Base-by-base conservation (phyloP, 768 basidiomycete genomes). In the Xerocomellus chrysenteron region DNA sequence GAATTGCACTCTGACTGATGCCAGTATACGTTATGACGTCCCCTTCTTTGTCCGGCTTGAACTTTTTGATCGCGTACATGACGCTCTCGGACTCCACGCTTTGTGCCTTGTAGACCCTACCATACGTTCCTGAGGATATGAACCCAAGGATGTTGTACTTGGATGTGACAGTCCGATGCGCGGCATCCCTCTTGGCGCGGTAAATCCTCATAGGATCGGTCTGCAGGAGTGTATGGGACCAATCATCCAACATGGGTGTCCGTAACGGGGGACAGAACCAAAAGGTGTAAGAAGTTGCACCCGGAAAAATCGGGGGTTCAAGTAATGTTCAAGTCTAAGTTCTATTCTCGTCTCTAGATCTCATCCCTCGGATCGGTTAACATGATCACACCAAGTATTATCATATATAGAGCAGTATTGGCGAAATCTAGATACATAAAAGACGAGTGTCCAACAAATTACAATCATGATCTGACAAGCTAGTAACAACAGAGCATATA, bases 31-130 rank as follows among this genome's bases (percentile, higher is more conserved):
- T 94, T 50, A 89, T 76, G 1, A 94, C 86, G 68, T 98, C 97
- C 21, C 96, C 96, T 75, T 99, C 97, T 73, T 98, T 98, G 80
- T 99, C 97, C 0, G 96, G 97, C 69, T 99, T 99, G 79, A 98
- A 98, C 73, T 98, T 99, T 80, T 99, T 99, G 76, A 99, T 98
- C 7, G 97, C 97, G 63, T 94, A 89, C 46, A 96, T 80, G 59
- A 76, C 78, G 3, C 79, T 83, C 41, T 87, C 85, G 4, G 84
- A 80, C 13, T 86, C 88, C 45, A 82, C 77, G 66, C 88, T 89
- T 67, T 86, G 83, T 0, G 95, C 97, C 71, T 98, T 98, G 83
- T 98, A 99, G 2, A 98, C 97, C n/a, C 95, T 81, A 1, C 97
- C 97, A 68, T 98, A 98, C 0, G 96, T 98, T 19, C 97, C 97